Percentiles rank a stretch among this genome's conserved stretches.
phyloP scores from a whole-genome alignment of 352 stramenopile species.

The Globisporangium mamillatum region DNA sequence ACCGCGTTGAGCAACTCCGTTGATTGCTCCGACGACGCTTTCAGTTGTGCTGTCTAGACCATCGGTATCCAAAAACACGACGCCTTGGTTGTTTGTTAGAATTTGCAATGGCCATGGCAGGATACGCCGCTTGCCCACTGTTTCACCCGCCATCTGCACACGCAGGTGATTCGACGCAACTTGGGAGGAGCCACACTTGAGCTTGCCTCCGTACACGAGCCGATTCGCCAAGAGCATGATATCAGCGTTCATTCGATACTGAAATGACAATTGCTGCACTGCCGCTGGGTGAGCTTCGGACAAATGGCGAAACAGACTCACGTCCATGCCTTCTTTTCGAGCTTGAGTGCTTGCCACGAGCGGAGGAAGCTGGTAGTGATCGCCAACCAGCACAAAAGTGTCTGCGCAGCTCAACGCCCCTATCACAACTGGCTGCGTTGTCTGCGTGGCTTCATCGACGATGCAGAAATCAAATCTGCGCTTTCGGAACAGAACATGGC shows the following conservation, averaged over 20 bases:
- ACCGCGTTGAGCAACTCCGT: background rate
- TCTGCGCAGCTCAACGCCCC: constrained; percentile 91
- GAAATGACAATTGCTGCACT: constrained; percentile 93
- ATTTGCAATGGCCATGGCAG: constrained; percentile 28
- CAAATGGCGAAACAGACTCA: constrained; percentile 91
- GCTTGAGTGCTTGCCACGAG: constrained; percentile 91
- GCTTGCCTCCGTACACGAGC: constrained; percentile 90
- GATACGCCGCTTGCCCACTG: background rate
- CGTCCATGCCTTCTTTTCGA: constrained; percentile 76
- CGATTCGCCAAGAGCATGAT: constrained; percentile 96
- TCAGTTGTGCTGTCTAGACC: constrained; percentile 24
- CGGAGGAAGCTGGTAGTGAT: constrained; percentile 98
- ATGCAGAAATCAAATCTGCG: constrained; percentile 97
- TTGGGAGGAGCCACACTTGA: constrained; percentile 88
- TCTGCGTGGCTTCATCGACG: constrained; percentile 98
- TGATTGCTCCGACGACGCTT: background rate
- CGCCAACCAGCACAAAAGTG: constrained; percentile 96
- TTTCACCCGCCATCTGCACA: constrained; percentile 2
- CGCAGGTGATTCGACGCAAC: constrained; percentile 52
- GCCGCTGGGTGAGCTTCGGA: constrained; percentile 89
- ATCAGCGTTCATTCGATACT: constrained; percentile 98
- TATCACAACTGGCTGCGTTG: constrained; percentile 94
- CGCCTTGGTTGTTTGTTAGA: constrained; percentile 42
- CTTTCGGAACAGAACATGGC: constrained; percentile 71
- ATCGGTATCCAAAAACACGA: constrained; percentile 89